These are phyloP conservation scores for Pisolithus thermaeus DNA, from an alignment of 1,284 basidiomycete species.

Conservation along the genomic window DNA sequence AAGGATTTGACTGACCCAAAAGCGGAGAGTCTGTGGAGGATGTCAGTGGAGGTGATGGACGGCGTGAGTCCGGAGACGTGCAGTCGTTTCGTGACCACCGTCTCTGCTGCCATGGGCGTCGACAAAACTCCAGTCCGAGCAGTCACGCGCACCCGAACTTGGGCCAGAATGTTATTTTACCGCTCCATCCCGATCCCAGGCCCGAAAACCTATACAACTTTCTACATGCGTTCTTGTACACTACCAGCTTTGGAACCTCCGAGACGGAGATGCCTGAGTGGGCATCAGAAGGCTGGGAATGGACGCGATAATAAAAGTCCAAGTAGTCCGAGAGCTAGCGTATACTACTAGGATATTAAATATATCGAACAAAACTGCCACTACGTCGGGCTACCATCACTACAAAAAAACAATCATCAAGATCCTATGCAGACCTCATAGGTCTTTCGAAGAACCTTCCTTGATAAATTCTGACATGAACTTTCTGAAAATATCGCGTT, in stretches of 20 bases:
- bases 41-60: constrained; percentile 51
- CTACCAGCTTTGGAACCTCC: constrained; percentile 67
- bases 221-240: constrained; percentile 84
- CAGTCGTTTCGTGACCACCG: constrained; percentile 49
- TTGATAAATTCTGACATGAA: constrained; percentile 9
- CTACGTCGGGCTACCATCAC: neutral
- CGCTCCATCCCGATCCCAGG: constrained; percentile 84
- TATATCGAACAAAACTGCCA: neutral
- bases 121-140: too few relatives aligned
- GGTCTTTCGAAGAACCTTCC: neutral
- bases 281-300: constrained; percentile 60
- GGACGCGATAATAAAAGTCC: constrained; percentile 35
- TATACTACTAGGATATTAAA: constrained; percentile 4
- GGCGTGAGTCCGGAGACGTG: constrained; percentile 73
- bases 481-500: constrained; percentile 1
- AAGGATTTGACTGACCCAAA: constrained; percentile 65
- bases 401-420: neutral
- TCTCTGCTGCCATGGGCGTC: constrained; percentile 3
- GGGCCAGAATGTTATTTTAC: constrained; percentile 75
- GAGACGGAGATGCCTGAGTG: constrained; percentile 73
- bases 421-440: constrained; percentile 1
- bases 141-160: too few relatives aligned
- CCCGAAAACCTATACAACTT: constrained; percentile 92
- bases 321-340: neutral
- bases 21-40: constrained; percentile 50